Evolutionary conservation across 2,329 filamentous ascomycete species (phyloP), one percentile per base, ranked within the genome.

Genomic region (Botrytis deweyae): DNA sequence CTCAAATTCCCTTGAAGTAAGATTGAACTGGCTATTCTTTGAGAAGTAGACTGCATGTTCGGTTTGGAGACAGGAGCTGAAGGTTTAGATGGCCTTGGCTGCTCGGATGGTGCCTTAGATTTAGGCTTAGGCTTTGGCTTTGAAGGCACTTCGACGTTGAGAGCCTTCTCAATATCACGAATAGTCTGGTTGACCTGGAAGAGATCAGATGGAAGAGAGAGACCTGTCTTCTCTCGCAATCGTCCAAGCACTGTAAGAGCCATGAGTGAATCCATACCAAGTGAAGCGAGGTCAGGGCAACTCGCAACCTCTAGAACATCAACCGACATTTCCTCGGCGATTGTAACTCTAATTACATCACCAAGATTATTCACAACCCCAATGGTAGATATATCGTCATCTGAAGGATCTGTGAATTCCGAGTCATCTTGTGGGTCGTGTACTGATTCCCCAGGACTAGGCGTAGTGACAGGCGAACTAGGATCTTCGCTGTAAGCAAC

Each of bases 311-410:
- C 90, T 44, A 90, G 88, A 18, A 91, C 84, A 38, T 90, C 88
- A n/a, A 93, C 88, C 73, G 90, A 90, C 87, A 93, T 92, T 81
- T 93, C 91, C 55, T 87, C 85, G n/a, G 90, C 88, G 75, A 93
- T 89, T 73, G 90, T 92, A 72, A 88, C 86, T 81, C 91, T 89
- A 65, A 92, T 86, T 77, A 87, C 81, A 80, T 85, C 78, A 83
- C 86, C 83, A 55, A 88, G 79, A 79, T 85, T 84, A 76, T 84
- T 81, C 25, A 83, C 80, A 78, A 88, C 87, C 70, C 83, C 80
- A 0, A 84, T 84, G 68, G 86, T 87, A 69, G 83, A 85, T 25
- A 87, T 84, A 76, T 86, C 88, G 73, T 87, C 84, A 73, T 88
- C 87, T 29, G 84, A 81, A 61, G 86, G 86, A 36, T 69, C 44